Evolutionary conservation across 1,139 yeast genomes (phyloP).

Genomic region (Pichia norvegensis): DNA sequence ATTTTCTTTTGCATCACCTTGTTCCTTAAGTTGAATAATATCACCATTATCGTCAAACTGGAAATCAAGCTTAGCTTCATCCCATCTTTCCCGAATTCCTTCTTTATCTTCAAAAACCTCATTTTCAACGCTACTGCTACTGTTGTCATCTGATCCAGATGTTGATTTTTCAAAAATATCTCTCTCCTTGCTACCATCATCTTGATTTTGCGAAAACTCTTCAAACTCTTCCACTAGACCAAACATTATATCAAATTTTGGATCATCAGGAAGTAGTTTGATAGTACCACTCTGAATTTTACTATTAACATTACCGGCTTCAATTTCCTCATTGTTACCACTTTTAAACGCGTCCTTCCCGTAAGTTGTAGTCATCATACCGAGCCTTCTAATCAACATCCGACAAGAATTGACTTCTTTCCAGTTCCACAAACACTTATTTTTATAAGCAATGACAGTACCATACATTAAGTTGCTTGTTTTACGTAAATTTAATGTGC

Average conservation of each 20-base stretch:
- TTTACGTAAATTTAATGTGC: constrained; percentile 35
- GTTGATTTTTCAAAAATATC: neutral
- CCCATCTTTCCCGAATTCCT: neutral
- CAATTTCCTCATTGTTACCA: neutral
- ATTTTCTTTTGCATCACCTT: constrained; percentile 1
- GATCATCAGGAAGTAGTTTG: constrained; percentile 31
- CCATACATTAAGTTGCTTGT: constrained; percentile 51
- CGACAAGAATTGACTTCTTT: constrained; percentile 13
- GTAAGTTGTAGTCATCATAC: neutral
- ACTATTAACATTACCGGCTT: no score
- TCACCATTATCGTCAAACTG: neutral
- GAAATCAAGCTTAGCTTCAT: neutral
- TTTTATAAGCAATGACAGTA: constrained; percentile 43
- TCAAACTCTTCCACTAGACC: constrained; percentile 19
- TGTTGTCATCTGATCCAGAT: neutral
- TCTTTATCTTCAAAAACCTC: constrained; percentile 9
- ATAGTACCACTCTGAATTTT: neutral
- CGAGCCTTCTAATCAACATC: constrained; percentile 6
- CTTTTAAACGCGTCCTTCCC: neutral
- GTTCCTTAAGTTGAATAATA: neutral
- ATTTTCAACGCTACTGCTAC: constrained; percentile 12
- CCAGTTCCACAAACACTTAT: constrained; percentile 11
- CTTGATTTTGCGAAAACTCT: neutral
- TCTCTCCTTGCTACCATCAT: neutral
- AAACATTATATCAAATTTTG: constrained; percentile 32